Evolutionary conservation across 345 rosid genomes (phyloP).

Genomic region (Luvunga scandens): DNA sequence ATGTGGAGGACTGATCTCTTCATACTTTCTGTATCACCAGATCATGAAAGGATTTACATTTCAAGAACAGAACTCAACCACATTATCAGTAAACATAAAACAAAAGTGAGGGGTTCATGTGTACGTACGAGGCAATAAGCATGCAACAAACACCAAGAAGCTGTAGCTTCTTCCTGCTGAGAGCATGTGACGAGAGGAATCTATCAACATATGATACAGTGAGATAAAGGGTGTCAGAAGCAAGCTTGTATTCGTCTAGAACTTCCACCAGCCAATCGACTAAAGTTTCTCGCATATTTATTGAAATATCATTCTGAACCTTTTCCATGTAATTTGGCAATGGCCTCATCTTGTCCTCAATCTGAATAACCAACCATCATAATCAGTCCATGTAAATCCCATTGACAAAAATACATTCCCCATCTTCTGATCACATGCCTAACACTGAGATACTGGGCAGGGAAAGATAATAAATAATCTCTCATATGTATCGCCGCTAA

Average conservation of each 20-base stretch:
- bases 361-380: conserved; percentile 24
- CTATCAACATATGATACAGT: conserved; percentile 55
- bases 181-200: conserved; percentile 43
- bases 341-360: conserved; percentile 50
- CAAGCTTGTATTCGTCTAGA: conserved; percentile 67
- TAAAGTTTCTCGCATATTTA: conserved; percentile 56
- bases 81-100: neutral
- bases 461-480: neutral
- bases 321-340: conserved; percentile 50
- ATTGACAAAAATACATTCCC: neutral
- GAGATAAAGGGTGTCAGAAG: conserved; percentile 62
- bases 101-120: neutral
- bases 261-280: conserved; percentile 75
- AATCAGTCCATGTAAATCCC: neutral
- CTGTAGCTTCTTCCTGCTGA: conserved; percentile 53
- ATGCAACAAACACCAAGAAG: conserved; percentile 71
- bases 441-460: neutral
- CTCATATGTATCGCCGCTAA: neutral
- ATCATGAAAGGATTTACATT: conserved; percentile 12
- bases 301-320: conserved; percentile 57
- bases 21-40: conserved; percentile 49
- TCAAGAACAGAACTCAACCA: neutral
- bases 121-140: conserved; percentile 71
- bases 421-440: neutral
- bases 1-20: conserved; percentile 67